These are phyloP conservation scores for Alternaria rosae DNA, from an alignment of 2,329 filamentous ascomycete species.

Conservation along the genomic window DNA sequence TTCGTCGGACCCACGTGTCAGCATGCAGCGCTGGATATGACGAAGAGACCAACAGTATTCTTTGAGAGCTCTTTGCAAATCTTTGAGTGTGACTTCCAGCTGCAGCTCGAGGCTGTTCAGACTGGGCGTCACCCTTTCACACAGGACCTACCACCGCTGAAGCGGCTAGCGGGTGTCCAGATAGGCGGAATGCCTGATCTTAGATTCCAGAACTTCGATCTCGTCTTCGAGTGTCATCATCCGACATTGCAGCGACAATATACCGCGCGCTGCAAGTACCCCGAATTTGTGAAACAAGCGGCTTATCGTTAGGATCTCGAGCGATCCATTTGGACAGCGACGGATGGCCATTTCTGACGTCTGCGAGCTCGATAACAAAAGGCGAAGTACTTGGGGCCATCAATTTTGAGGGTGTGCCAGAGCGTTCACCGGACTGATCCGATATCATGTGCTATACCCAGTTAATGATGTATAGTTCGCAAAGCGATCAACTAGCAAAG, in stretches of 20 bases:
- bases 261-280: constrained; percentile 18
- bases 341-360: constrained; percentile 9
- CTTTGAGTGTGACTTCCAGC: not conserved
- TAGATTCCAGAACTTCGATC: constrained; percentile 3
- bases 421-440: not conserved
- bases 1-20: not conserved
- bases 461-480: no score
- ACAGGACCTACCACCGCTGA: not conserved
- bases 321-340: constrained; percentile 26
- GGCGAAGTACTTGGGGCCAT: not conserved
- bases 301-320: constrained; percentile 24
- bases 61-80: not conserved
- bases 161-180: constrained; percentile 1
- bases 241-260: not conserved
- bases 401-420: not conserved
- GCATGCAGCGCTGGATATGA: not conserved
- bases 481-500: no score
- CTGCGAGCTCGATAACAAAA: not conserved
- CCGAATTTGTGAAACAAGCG: constrained; percentile 30
- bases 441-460: no score
- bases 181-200: constrained; percentile 12
- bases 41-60: not conserved
- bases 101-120: not conserved
- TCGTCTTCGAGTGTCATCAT: not conserved
- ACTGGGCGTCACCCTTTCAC: not conserved